Evolutionary conservation across 2,329 filamentous ascomycete genomes (phyloP).

Genomic region (Trichoderma brevicompactum): DNA sequence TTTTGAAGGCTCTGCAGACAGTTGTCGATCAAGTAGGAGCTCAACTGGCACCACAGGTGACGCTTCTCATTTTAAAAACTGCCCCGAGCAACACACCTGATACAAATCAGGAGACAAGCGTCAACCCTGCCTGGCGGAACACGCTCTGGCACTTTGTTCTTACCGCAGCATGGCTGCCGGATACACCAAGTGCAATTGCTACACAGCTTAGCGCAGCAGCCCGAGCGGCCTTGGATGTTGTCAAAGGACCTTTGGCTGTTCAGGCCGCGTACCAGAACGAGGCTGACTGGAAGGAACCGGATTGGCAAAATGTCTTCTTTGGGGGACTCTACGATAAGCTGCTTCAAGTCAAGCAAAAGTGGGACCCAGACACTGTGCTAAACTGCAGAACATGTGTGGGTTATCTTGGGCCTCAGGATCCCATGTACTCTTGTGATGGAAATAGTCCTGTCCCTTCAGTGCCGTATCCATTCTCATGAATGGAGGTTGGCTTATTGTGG

Average conservation of each 20-base stretch:
- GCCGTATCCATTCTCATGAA: neutral
- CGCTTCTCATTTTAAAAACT: neutral
- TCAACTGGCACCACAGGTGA: neutral
- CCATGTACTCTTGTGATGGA: slow-evolving; percentile 6
- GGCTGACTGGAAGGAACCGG: slow-evolving; percentile 52
- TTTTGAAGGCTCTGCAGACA: neutral
- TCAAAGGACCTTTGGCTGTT: neutral
- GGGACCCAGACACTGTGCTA: slow-evolving; percentile 45
- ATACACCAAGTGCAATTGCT: neutral
- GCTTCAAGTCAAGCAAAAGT: slow-evolving; percentile 52
- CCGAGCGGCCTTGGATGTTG: neutral
- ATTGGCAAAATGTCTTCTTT: slow-evolving; percentile 53
- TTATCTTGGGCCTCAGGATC: slow-evolving; percentile 8
- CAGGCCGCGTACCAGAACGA: slow-evolving; percentile 54
- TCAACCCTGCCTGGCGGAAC: slow-evolving; percentile 16
- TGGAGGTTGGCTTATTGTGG: too few relatives aligned
- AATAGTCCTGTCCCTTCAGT: neutral
- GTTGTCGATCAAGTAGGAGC: neutral
- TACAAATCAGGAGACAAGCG: slow-evolving; percentile 9
- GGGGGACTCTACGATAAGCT: slow-evolving; percentile 50
- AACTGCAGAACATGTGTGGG: slow-evolving; percentile 18
- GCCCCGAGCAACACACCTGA: slow-evolving; percentile 18
- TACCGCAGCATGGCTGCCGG: slow-evolving; percentile 4
- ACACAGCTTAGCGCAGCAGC: neutral
- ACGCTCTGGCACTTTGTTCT: slow-evolving; percentile 13